Evolutionary conservation across 371 early-diverging fungal genomes (phyloP).

Genomic region (Encephalitozoon romaleae): DNA sequence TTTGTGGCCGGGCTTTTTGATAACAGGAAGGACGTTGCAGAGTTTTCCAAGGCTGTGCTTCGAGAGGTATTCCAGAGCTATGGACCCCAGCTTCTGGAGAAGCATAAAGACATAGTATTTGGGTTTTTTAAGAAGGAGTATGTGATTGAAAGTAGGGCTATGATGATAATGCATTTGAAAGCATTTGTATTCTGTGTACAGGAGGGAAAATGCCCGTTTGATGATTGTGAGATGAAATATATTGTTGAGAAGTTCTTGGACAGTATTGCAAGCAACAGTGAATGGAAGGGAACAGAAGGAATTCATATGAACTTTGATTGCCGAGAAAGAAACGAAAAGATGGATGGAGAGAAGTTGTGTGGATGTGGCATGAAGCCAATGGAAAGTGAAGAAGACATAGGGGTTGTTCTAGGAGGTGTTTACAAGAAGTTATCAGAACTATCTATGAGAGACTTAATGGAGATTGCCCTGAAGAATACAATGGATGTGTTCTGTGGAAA

Average conservation of each 20-base stretch:
- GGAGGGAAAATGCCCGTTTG: background rate
- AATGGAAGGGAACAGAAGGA: background rate
- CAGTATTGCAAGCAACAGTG: background rate
- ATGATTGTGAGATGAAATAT: constrained; percentile 1
- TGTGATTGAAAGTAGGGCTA: background rate
- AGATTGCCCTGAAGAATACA: background rate
- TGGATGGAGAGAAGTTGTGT: background rate
- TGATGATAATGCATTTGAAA: background rate
- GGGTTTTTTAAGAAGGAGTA: background rate
- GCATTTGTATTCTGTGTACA: background rate
- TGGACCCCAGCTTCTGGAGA: background rate
- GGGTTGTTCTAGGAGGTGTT: background rate
- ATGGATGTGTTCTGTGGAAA: background rate
- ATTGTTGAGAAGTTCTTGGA: background rate
- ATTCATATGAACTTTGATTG: background rate
- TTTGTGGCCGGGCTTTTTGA: background rate
- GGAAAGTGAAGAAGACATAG: background rate
- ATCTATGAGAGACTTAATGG: background rate
- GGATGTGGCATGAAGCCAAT: background rate
- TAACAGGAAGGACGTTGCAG: background rate
- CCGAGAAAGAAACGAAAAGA: background rate
- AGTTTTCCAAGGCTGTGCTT: background rate
- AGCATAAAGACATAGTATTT: background rate
- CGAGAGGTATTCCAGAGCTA: background rate
- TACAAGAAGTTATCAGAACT: background rate